A percentile compares a stretch with the other conserved stretches of the same genome.
Evolutionary conservation across 192 early-diverging fungal species (phyloP).

Genomic region (Coemansia sp.): DNA sequence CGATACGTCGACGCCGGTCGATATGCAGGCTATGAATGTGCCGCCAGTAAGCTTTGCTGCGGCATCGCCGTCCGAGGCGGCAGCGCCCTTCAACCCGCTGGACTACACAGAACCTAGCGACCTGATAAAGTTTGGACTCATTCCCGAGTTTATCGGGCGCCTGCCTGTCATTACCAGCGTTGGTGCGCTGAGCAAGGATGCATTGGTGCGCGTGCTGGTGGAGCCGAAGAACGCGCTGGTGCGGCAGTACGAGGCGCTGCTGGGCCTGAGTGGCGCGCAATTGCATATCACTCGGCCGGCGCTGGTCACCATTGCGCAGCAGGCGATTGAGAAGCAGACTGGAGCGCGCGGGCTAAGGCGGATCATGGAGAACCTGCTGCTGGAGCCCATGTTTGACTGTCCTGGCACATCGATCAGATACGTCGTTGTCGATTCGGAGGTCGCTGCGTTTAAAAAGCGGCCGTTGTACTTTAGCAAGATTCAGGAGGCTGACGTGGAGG

Average conservation of each 20-base stretch:
- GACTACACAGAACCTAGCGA: conserved; percentile 76
- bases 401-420: conserved; percentile 73
- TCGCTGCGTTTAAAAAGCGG: conserved; percentile 63
- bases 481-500: conserved; percentile 55
- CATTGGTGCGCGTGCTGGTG: conserved; percentile 73
- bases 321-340: conserved; percentile 80
- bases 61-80: not conserved
- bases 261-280: conserved; percentile 68
- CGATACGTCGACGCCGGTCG: conserved; percentile 39
- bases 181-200: conserved; percentile 65
- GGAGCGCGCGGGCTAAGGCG: conserved; percentile 86
- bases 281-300: conserved; percentile 74
- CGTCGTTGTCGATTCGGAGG: conserved; percentile 73
- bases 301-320: conserved; percentile 70
- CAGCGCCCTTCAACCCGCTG: conserved; percentile 55
- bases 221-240: conserved; percentile 85
- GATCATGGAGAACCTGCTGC: conserved; percentile 84
- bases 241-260: conserved; percentile 79
- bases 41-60: conserved; percentile 36
- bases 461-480: conserved; percentile 64
- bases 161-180: conserved; percentile 85
- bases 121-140: conserved; percentile 83
- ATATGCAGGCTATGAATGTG: conserved; percentile 29
- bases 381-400: conserved; percentile 82
- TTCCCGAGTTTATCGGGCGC: conserved; percentile 91